Evolutionary conservation across 441 rosid species (phyloP).

Genomic region (Gossypium trilobum): DNA sequence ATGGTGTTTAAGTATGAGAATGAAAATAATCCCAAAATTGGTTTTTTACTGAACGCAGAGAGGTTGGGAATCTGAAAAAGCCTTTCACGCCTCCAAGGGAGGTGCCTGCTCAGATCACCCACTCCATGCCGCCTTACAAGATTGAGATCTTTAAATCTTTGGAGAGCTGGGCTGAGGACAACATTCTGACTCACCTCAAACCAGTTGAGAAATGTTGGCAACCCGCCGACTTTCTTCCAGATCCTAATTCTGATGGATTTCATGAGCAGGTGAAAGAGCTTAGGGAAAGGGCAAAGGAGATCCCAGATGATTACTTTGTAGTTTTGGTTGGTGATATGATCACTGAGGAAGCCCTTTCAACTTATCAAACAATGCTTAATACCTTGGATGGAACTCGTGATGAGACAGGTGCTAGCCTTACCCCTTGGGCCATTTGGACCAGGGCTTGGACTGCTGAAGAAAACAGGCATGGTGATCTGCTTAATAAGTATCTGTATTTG

Average conservation of each 20-base stretch:
- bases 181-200: conserved; percentile 58
- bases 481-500: conserved; percentile 75
- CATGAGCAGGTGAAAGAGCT: conserved; percentile 66
- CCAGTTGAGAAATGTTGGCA: conserved; percentile 92
- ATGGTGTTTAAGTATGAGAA: neutral
- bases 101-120: conserved; percentile 71
- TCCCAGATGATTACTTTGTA: conserved; percentile 84
- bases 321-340: conserved; percentile 87
- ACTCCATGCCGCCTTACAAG: conserved; percentile 79
- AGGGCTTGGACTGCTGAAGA: conserved; percentile 97
- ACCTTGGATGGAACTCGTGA: conserved; percentile 80
- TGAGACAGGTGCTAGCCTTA: conserved; percentile 83
- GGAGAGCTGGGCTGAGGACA: conserved; percentile 74
- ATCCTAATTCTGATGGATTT: conserved; percentile 70
- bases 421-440: conserved; percentile 87
- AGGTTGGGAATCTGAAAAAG: conserved; percentile 60
- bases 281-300: conserved; percentile 63
- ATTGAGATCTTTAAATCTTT: conserved; percentile 75
- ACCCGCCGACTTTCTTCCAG: conserved; percentile 79
- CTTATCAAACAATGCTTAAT: conserved; percentile 83
- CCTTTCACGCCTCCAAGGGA: conserved; percentile 60
- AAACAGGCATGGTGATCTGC: conserved; percentile 86
- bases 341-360: conserved; percentile 89
- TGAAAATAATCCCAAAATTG: neutral
- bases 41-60: conserved; percentile 36